Evolutionary conservation across 2,329 filamentous ascomycete species (phyloP).

Genomic region (Pseudopyrenochaeta lycopersici): DNA sequence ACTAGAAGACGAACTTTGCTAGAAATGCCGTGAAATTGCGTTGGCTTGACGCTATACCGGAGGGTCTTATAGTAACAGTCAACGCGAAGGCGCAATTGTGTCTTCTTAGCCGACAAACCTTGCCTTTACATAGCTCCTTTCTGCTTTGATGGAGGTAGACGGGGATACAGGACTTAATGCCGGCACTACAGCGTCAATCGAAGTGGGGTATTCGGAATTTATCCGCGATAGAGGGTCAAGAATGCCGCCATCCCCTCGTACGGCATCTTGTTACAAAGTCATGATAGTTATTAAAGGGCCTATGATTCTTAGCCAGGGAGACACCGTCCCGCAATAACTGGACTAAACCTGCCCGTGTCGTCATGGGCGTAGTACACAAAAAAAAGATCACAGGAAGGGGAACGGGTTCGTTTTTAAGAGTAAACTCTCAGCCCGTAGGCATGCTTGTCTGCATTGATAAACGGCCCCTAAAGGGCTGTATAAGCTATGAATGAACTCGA

Average conservation of each 20-base stretch:
- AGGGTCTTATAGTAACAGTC: background rate
- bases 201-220: slow-evolving; percentile 17
- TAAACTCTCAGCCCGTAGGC: slow-evolving; percentile 41
- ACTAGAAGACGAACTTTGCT: background rate
- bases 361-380: background rate
- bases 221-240: background rate
- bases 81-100: background rate
- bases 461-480: slow-evolving; percentile 23
- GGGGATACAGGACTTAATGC: slow-evolving; percentile 24
- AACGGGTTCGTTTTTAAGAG: slow-evolving; percentile 24
- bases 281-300: too few species aligned
- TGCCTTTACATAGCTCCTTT: too few species aligned
- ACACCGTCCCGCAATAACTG: too few species aligned
- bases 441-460: slow-evolving; percentile 41
- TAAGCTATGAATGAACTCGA: slow-evolving; percentile 41
- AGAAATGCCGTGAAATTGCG: background rate
- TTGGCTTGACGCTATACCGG: background rate
- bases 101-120: too few species aligned
- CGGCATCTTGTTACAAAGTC: too few species aligned
- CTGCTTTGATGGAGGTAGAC: slow-evolving; percentile 19
- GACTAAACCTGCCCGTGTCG: background rate
- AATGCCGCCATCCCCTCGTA: background rate
- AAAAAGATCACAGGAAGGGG: background rate
- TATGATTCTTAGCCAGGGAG: too few species aligned
- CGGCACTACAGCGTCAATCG: slow-evolving; percentile 8